Evolutionary conservation across 129 eudicot genomes (phyloP).

Genomic region (Centrapalus pauciflorus): DNA sequence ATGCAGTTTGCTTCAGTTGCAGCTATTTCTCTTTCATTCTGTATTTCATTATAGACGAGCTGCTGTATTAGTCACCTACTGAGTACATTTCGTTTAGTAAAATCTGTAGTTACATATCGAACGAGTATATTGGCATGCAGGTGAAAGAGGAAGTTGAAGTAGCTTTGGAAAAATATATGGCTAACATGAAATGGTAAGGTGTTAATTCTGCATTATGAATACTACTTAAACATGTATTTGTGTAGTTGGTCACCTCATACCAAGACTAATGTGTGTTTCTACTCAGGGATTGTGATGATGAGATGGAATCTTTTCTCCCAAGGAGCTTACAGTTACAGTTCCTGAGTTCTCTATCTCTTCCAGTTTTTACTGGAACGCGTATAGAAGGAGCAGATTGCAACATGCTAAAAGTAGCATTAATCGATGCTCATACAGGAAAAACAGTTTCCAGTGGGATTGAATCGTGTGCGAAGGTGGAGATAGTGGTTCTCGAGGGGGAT

Average conservation of each 20-base stretch:
- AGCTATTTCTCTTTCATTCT: background rate
- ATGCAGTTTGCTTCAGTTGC: background rate
- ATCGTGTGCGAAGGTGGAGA: constrained; percentile 75
- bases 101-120: background rate
- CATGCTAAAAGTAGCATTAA: constrained; percentile 55
- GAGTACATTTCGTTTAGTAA: background rate
- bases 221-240: background rate
- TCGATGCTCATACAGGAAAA: constrained; percentile 55
- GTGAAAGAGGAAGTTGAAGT: constrained; percentile 87
- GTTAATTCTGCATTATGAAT: background rate
- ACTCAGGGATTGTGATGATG: constrained; percentile 51
- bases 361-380: constrained; percentile 89
- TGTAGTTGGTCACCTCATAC: background rate
- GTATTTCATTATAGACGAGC: background rate
- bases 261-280: background rate
- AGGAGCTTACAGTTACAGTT: constrained; percentile 64
- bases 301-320: constrained; percentile 40
- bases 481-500: constrained; percentile 95
- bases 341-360: constrained; percentile 59
- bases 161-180: constrained; percentile 58
- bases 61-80: background rate
- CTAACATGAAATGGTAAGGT: constrained; percentile 63
- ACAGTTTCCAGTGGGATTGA: constrained; percentile 48
- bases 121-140: constrained; percentile 37
- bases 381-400: constrained; percentile 82